Base-by-base conservation (phyloP, 2,329 filamentous ascomycete species). In the Hypoxylon sp. region DNA sequence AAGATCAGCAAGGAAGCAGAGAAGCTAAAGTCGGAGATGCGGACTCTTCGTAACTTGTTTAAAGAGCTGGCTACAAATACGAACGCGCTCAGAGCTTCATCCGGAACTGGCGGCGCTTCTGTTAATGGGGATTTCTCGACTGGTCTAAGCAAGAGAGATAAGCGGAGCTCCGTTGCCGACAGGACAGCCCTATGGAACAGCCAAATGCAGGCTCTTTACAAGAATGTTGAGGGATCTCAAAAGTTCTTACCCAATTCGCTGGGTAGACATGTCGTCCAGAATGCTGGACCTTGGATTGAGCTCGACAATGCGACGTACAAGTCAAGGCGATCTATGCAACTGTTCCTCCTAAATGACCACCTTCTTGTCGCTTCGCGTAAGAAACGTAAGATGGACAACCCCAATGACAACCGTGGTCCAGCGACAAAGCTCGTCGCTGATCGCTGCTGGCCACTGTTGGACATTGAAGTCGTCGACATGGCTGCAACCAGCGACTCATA, bases 1-100 rank as follows among this genome's bases (percentile, higher is more conserved):
- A 97, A 97, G 80, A 98, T 99, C 80, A 98, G 94, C 78, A 98
- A 98, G 81, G 96, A 99, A 82, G 96, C 97, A 1, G 96, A 99
- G 81, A 98, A 97, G 82, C 88, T 99, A 63, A 98, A 98, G 81
- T 89, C 89, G 60, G 96, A 99, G 79, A 98, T 99, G 96, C 89
- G 93, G 57, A 93, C 93, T 5, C 87, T 99, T 32, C 89, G 93
- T 48, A 93, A 93, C 71, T 86, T 98, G 57, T 98, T 99, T 91
- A 90, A 93, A 2, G 96, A 99, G 72, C 86, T 99, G 62, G 98
- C 93, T 74, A 86, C 89, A 6, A 93, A 94, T 66, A 91, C 90
- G 1, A 90, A 86, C 17, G 89, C 90, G 2, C 81, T 92, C 38
- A 85, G 89, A 51, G 83, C 87, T 19, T 85, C 87, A 2, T 89